Base-by-base conservation (phyloP, 441 rosid species). In the Kokia cookei region DNA sequence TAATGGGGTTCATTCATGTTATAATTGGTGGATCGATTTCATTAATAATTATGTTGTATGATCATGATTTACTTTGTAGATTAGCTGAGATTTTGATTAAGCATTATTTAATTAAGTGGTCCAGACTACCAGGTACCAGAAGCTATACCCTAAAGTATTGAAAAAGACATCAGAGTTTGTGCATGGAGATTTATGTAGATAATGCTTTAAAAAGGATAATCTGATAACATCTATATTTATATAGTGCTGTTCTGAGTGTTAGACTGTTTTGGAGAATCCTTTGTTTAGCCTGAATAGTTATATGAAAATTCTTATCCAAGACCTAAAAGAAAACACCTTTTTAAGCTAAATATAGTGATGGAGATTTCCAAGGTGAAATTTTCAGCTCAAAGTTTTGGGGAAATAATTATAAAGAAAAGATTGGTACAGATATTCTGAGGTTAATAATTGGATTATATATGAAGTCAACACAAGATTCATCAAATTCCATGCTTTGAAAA, bases 1-100 rank as follows among this genome's bases (percentile, higher is more conserved):
- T 47, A 47, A 55, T 67, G 73, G 77, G 22, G 47, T 64, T 81
- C 88, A 80, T 82, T 81, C 88, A 81, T 82, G 86, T 80, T 80
- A 65, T 79, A 53, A 17, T 51, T 71, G 81, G 69, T 68, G 17
- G 40, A 65, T 65, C 27, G 51, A 53, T 77, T 50, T 73, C 32
- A 67, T 77, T 51, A 11, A 27, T 17, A 11, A 27, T 26, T 66
- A 54, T 43, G 11, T 29, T 29, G 4, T 29, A 14, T 60, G 17
- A 29, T 57, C 26, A 22, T 35, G 3, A 54, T 42, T 5, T 24
- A n/a, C 26, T 58, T 22, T 40, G 12, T 40, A 40, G 64, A 15
- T 15, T 65, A 2, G 17, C 4, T 43, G 17, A 65, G 53, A 22
- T 22, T 43, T 65, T 19, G 68, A 63, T 63, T 6, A 11, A 37